phyloP scores from a whole-genome alignment of 2,329 filamentous ascomycete genomes.

The Sarocladiaceae sp. region DNA sequence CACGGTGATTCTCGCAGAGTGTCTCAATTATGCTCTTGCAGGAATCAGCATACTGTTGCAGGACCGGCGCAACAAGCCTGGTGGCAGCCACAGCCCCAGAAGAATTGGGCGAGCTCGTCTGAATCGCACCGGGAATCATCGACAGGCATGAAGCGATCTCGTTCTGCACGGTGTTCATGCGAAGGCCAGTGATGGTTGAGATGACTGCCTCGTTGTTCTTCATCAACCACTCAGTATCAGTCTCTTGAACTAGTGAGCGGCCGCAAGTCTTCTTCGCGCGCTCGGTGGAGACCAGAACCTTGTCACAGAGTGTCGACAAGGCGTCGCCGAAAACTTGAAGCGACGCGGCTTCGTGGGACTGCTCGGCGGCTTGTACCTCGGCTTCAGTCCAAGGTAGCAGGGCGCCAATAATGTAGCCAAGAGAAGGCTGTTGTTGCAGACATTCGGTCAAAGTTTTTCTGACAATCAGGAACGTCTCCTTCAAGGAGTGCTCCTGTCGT shows the following conservation, averaged over 20 bases:
- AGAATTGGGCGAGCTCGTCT: conserved; percentile 29
- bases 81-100: conserved; percentile 22
- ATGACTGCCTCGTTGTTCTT: conserved; percentile 46
- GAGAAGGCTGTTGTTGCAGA: conserved; percentile 41
- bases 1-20: conserved; percentile 61
- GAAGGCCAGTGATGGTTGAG: conserved; percentile 54
- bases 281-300: conserved; percentile 76
- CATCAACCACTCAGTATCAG: conserved; percentile 30
- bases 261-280: conserved; percentile 55
- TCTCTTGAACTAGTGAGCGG: conserved; percentile 32
- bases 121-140: conserved; percentile 14
- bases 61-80: conserved; percentile 54
- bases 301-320: conserved; percentile 65
- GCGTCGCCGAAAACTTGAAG: conserved; percentile 48
- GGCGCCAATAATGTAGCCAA: conserved; percentile 63
- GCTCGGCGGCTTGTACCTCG: conserved; percentile 14
- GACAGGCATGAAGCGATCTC: conserved; percentile 33
- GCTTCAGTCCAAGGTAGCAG: conserved; percentile 59
- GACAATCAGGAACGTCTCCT: neutral
- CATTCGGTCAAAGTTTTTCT: neutral
- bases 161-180: conserved; percentile 49
- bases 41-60: conserved; percentile 67
- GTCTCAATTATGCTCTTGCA: conserved; percentile 54
- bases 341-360: conserved; percentile 14
- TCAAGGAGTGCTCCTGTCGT: neutral